Evolutionary conservation across 164 flowering plant genomes (phyloP), one percentile per base, ranked within the genome.

Genomic region (Saururus chinensis): DNA sequence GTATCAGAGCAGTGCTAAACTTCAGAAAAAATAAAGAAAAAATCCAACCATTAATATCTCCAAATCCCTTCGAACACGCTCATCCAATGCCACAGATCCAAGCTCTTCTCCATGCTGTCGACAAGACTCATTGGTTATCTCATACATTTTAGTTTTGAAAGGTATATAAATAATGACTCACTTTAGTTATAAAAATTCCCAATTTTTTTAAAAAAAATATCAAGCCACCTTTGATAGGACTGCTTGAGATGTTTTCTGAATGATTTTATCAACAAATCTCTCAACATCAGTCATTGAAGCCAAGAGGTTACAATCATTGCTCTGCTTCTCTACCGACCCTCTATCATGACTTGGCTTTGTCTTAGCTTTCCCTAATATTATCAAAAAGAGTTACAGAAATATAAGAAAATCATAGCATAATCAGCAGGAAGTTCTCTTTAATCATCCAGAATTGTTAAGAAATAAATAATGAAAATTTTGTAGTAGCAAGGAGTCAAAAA

Each of bases 221-320:
- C 37, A 20, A 25, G 41, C 67, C 55, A 86, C 98, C 81, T 84
- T 84, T 51, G 86, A 78, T 51, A 82, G 73, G 62, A 85, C 67
- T 48, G 85, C 20, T 41, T 76, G 61, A 40, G 89, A 80, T 25
- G 82, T 77, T 74, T 75, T 86, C 21, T 81, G 73, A 24, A 93
- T 66, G 63, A 93, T 77, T 69, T 88, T 90, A 62, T 89, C 84
- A 52, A 85, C 84, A 65, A 85, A 81, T 57, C 73, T 74, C 57
- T 69, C 76, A 30, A 81, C 70, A 80, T 85, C 76, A 26, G 81
- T 55, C 61, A 75, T 72, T 25, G 75, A 51, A 65, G 64, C 65
- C 9, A 77, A 57, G 6, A 70, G 64, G 16, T 69, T 63, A n/a
- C 41, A 63, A 13, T 41, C 64, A 40, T 20, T 66, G 19, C 62